Base-by-base conservation (phyloP, 1,284 basidiomycete genomes). In the Laetiporus sulphureus region DNA sequence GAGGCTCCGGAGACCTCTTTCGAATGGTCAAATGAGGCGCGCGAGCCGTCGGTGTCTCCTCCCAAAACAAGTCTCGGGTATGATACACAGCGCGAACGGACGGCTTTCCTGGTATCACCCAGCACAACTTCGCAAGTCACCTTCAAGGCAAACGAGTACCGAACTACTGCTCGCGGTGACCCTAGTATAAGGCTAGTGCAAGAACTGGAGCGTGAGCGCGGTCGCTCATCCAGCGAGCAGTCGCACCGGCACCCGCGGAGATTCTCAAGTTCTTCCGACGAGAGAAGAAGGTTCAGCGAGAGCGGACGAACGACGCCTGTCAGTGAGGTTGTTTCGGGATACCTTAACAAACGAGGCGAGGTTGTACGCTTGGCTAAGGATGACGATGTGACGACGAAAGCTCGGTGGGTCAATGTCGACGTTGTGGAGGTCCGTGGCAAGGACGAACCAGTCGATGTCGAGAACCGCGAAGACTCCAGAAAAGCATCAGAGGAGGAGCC, bases 401-500 rank as follows among this genome's bases (percentile, higher is more conserved):
- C 10, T 16, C 15, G 22, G 21, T n/a, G 16, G 20, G 21, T 38
- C 6, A 18, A 39, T 31, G 35, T 40, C 12, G 23, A 27, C 16
- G 32, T 34, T 13, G n/a, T 23, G 38, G 34, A 38, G 34, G 32
- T 39, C 32, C 20, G 21, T 10, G 30, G 33, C 24, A 19, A 25
- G 32, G 11, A 20, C 23, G 19, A 16, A 15, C 23, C 31, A 45
- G 16, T 7, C 5, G 30, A 29, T 13, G 13, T 5, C 4, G 22
- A 34, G 10, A 13, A 19, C 15, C 2, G 5, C 13, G 15, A 20
- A 20, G 12, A n/a, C 38, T 3, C 33, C 41, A 4, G 30, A 19
- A 6, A 18, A 37, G 20, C 22, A 35, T 18, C 32, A 38, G 20
- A 47, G 19, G 64, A 70, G 52, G 63, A 67, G 23, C 81, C 84